Conservation (phyloP, 495 filamentous ascomycete species). For the Trichocladium antarcticum region DNA sequence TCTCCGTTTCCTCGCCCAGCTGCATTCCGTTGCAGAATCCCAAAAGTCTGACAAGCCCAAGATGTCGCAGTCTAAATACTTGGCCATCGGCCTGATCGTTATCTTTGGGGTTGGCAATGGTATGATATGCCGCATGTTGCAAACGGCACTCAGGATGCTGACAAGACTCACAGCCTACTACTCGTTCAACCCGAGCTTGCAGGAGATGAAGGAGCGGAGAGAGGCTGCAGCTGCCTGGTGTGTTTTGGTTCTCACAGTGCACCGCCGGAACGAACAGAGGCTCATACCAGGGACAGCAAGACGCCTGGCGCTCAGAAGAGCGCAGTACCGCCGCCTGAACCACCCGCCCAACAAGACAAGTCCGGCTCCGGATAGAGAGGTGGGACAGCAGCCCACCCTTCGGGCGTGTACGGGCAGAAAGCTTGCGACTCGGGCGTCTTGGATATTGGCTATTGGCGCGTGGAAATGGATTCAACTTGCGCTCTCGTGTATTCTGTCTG, state of each 20-base stretch:
- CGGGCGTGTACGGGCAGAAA: too few species aligned
- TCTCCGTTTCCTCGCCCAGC: background rate
- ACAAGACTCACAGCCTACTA: slow-evolving; percentile 31
- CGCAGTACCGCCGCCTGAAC: background rate
- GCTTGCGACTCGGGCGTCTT: too few species aligned
- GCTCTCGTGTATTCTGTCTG: too few species aligned
- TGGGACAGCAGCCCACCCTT: too few species aligned
- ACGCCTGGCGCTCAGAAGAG: slow-evolving; percentile 2
- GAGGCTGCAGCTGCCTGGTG: slow-evolving; percentile 13
- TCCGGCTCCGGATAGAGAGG: too few species aligned
- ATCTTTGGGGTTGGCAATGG: slow-evolving; percentile 24
- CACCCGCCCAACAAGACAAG: background rate
- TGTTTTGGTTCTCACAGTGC: background rate
- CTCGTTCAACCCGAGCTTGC: slow-evolving; percentile 32
- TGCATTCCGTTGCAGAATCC: background rate
- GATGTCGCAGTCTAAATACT: slow-evolving; percentile 17
- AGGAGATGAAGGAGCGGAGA: slow-evolving; percentile 26
- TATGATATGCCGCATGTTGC: background rate
- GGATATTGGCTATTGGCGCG: too few species aligned
- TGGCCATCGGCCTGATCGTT: slow-evolving; percentile 15
- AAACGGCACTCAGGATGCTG: background rate
- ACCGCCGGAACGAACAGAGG: background rate
- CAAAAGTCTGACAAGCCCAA: background rate
- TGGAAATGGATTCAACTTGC: too few species aligned
- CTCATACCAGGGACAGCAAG: slow-evolving; percentile 14